Base-by-base conservation (phyloP, 2,329 filamentous ascomycete genomes). In the Aspergillus sp. region DNA sequence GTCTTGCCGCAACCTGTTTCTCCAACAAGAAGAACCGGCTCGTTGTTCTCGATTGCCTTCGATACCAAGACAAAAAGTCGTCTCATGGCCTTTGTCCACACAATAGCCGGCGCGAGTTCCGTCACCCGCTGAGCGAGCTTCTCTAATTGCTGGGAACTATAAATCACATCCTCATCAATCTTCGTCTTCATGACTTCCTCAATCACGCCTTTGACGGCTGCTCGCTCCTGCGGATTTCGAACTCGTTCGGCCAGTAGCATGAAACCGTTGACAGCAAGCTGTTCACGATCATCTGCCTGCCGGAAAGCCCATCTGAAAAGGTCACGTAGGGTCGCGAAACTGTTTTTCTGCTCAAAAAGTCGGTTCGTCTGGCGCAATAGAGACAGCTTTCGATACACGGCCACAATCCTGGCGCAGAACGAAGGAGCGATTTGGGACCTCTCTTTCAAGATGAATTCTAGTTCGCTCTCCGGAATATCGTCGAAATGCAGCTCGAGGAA, bases 1-100 rank as follows among this genome's bases (percentile, higher is more conserved):
- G 93, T 99, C 71, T 99, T 99, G 50, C 94, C 93, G 60, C 91
- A 97, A 4, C 93, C 93, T 12, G 93, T 99, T 64, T 98, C 94
- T 51, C 93, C 93, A 8, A 99, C 88, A 4, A 99, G 76, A 19
- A 99, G 75, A 3, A 98, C 88, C 0, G 93, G 93, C 64, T 99
- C 93, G 51, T 94, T 89, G 61, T 96, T 93, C 28, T 80, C 79
- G 49, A 98, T 73, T 1, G 93, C 93, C 57, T 86, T 79, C 4
- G 85, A 82, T n/a, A 98, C 88, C 8, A 99, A 75, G 5, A 94
- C 81, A 61, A 91, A 97, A 0, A 98, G 74, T 44, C 93, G 80
- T 10, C 88, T 83, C 91, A 98, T 98, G 0, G 91, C 89, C 53
- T 82, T 81, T 0, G 93, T 99, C 93, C 93, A 98, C 2, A 98